A percentile compares a stretch with the other conserved stretches of the same genome.
phyloP scores from a whole-genome alignment of 1,139 yeast genomes.

The Scheffersomyces illinoinensis region DNA sequence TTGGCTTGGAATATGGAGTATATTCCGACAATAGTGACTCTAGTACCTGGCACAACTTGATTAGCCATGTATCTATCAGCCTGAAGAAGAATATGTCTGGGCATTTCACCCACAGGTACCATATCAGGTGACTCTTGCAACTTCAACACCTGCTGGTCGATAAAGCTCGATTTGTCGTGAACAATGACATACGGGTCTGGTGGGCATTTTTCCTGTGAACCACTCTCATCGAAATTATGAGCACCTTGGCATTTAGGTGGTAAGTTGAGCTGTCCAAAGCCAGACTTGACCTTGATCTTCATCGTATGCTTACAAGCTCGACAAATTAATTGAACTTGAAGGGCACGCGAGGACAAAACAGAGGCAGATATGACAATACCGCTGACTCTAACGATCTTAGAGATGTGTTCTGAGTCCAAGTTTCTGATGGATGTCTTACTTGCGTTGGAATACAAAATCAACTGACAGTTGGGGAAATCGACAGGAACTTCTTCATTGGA shows the following conservation, averaged over 20 bases:
- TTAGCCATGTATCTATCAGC: constrained; percentile 90
- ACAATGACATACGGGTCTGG: constrained; percentile 90
- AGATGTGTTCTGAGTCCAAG: constrained; percentile 83
- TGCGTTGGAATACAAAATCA: constrained; percentile 74
- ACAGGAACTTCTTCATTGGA: constrained; percentile 55
- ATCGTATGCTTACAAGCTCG: constrained; percentile 82
- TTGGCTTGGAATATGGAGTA: constrained; percentile 83
- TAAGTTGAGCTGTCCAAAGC: constrained; percentile 76
- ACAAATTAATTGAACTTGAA: constrained; percentile 82
- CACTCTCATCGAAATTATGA: constrained; percentile 45
- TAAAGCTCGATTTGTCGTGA: constrained; percentile 88
- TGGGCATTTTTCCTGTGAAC: constrained; percentile 71
- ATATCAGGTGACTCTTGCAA: constrained; percentile 95
- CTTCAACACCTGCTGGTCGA: constrained; percentile 92
- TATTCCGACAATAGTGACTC: constrained; percentile 89
- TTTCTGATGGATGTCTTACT: constrained; percentile 72
- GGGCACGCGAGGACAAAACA: constrained; percentile 85
- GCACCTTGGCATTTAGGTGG: constrained; percentile 78
- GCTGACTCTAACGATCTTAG: constrained; percentile 86
- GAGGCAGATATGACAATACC: constrained; percentile 94
- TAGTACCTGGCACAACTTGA: constrained; percentile 90
- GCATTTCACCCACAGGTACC: constrained; percentile 99
- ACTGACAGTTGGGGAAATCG: constrained; percentile 78
- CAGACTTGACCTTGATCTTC: constrained; percentile 63
- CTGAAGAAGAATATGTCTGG: constrained; percentile 85